Base-by-base conservation (phyloP, 805 yeast species). In the Scheffersomyces ergatensis region DNA sequence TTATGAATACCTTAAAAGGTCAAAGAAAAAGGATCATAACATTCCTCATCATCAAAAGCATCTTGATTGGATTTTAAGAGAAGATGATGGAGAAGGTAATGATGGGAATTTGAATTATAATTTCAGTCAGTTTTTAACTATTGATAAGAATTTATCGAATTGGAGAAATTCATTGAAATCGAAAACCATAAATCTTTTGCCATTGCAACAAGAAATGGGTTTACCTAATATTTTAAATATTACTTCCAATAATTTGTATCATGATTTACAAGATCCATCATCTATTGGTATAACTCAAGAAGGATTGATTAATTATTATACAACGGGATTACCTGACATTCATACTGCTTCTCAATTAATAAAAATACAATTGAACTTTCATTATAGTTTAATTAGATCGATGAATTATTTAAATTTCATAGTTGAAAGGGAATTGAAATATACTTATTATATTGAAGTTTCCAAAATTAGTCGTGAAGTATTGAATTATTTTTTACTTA, bases 41-140 rank as follows among this genome's bases (percentile, higher is more conserved):
- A 36, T 37, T 20, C 47, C 40, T 19, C 33, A 44, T 13, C 55
- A 57, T 32, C 56, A 57, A 14, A 51, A 51, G 29, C 57, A 49
- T 29, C 54, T 70, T 21, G 74, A 70, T 44, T 67, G 73, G 72
- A 67, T 70, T 18, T 54, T 69, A 34, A 68, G 68, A 42, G 73
- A 70, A 43, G 73, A 69, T 45, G 76, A 68, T 45, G 76, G 76
- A 17, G 76, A 70, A 45, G 74, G 76, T 5, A 70, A 68, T 43
- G 76, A 70, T 48, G 76, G 76, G 3, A 70, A 70, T 40, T 60
- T 70, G 46, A 70, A 70, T 42, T 70, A 70, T 51, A 70, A 70
- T 44, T 70, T 63, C 44, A 62, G 61, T 37, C 76, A 70, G 42
- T 70, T 70, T 41, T 53, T 64, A 29, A 62, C 63, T 8, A 70